A percentile compares a stretch with the other conserved stretches of the same genome.
These are phyloP conservation scores for Ambrosiella xylebori DNA, from an alignment of 2,329 filamentous ascomycete species.

Conservation along the genomic window DNA sequence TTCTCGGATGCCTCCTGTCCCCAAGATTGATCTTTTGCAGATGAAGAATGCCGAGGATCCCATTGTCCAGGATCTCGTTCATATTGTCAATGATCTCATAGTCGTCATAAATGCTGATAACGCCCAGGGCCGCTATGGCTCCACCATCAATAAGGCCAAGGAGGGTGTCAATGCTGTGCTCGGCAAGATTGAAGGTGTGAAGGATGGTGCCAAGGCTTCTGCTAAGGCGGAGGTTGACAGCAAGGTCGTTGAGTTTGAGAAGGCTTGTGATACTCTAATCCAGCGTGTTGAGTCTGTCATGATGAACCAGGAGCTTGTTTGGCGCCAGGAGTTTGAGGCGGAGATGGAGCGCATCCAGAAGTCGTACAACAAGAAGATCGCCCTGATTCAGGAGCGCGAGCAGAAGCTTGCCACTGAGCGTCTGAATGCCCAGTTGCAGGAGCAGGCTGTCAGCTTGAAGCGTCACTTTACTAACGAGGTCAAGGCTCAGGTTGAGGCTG, in stretches of 20 bases:
- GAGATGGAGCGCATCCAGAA: slow-evolving; percentile 67
- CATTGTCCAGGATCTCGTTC: slow-evolving; percentile 80
- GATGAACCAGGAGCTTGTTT: slow-evolving; percentile 61
- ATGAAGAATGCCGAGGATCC: slow-evolving; percentile 65
- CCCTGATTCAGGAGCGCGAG: slow-evolving; percentile 62
- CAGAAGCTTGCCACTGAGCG: slow-evolving; percentile 68
- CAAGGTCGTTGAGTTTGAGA: slow-evolving; percentile 64
- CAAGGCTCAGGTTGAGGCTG: slow-evolving; percentile 65
- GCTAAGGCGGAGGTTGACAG: slow-evolving; percentile 59
- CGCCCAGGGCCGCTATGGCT: slow-evolving; percentile 57
- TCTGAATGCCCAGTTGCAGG: slow-evolving; percentile 66
- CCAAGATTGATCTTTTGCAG: slow-evolving; percentile 61
- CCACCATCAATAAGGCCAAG: slow-evolving; percentile 73
- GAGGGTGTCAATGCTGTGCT: slow-evolving; percentile 62
- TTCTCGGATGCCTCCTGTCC: slow-evolving; percentile 43
- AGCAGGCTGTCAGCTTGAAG: slow-evolving; percentile 82
- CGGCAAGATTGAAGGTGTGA: slow-evolving; percentile 57
- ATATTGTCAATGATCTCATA: slow-evolving; percentile 92
- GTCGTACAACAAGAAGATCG: slow-evolving; percentile 64
- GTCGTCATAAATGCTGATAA: slow-evolving; percentile 80
- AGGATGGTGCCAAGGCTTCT: slow-evolving; percentile 48
- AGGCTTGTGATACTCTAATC: slow-evolving; percentile 73
- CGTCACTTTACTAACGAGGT: slow-evolving; percentile 67
- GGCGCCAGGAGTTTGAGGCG: slow-evolving; percentile 70
- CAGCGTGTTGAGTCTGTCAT: slow-evolving; percentile 73